Percentiles rank a stretch among this genome's conserved stretches.
Evolutionary conservation across 2,329 filamentous ascomycete genomes (phyloP).

Genomic region (Aureobasidium sp.): DNA sequence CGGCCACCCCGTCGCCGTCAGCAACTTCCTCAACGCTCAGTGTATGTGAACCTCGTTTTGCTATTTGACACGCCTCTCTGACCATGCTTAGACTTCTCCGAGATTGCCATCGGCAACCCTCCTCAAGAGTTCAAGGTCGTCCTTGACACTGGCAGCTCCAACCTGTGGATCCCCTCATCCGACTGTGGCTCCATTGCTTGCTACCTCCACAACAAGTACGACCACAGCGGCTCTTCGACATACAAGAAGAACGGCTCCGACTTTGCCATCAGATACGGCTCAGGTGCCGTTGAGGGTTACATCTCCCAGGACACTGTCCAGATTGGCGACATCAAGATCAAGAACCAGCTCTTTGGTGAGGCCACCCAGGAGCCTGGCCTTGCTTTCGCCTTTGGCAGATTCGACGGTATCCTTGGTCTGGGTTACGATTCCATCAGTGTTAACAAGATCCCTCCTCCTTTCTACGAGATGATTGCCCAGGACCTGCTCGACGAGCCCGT

Average conservation of each 20-base stretch:
- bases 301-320: slow-evolving; percentile 79
- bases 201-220: slow-evolving; percentile 95
- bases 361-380: slow-evolving; percentile 92
- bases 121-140: slow-evolving; percentile 97
- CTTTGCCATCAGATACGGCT: slow-evolving; percentile 94
- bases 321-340: slow-evolving; percentile 83
- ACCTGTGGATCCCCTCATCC: slow-evolving; percentile 92
- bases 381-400: slow-evolving; percentile 94
- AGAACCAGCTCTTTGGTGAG: slow-evolving; percentile 91
- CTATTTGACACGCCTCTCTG: background rate
- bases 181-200: slow-evolving; percentile 93
- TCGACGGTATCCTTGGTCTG: slow-evolving; percentile 92
- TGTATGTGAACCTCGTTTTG: slow-evolving; percentile 52
- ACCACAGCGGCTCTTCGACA: slow-evolving; percentile 77
- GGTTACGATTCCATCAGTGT: slow-evolving; percentile 97
- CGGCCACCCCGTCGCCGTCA: slow-evolving; percentile 75
- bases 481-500: slow-evolving; percentile 82
- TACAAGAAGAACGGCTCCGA: slow-evolving; percentile 90
- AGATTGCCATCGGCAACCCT: slow-evolving; percentile 86
- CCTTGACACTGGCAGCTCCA: slow-evolving; percentile 96
- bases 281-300: slow-evolving; percentile 86
- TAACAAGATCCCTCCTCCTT: slow-evolving; percentile 87
- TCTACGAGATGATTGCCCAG: slow-evolving; percentile 93
- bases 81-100: slow-evolving; percentile 70
- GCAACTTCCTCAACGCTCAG: slow-evolving; percentile 98